These are phyloP conservation scores for Ogataea neopini DNA, from an alignment of 805 yeast genomes.

Conservation along the genomic window DNA sequence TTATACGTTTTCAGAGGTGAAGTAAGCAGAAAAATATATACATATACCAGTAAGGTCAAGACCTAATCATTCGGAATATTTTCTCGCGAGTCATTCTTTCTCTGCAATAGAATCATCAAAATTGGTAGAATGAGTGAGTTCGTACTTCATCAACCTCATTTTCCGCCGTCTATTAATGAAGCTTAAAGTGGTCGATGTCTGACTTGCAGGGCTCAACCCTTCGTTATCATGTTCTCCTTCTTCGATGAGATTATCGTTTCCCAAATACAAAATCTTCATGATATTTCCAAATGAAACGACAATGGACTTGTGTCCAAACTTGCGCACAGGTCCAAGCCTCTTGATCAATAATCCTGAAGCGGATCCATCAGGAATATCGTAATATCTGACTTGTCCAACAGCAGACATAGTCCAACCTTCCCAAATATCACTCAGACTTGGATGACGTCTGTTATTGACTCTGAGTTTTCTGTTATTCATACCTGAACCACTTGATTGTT, in stretches of 20 bases:
- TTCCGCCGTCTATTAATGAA: slow-evolving; percentile 40
- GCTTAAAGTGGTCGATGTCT: slow-evolving; percentile 31
- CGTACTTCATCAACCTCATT: slow-evolving; percentile 36
- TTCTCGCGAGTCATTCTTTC: neutral
- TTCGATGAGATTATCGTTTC: slow-evolving; percentile 70
- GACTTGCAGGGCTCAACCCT: slow-evolving; percentile 35
- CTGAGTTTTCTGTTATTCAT: slow-evolving; percentile 7
- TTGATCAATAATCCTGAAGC: slow-evolving; percentile 51
- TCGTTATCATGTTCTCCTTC: slow-evolving; percentile 51
- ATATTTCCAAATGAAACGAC: slow-evolving; percentile 74
- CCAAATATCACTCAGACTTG: slow-evolving; percentile 54
- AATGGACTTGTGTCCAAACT: slow-evolving; percentile 77
- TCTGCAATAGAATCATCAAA: slow-evolving; percentile 27
- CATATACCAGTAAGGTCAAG: neutral
- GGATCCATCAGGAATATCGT: slow-evolving; percentile 54
- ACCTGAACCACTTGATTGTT: slow-evolving; percentile 11
- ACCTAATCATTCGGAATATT: neutral
- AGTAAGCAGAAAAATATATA: too few species aligned
- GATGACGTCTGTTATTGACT: slow-evolving; percentile 21
- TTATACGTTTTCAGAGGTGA: neutral
- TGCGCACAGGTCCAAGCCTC: slow-evolving; percentile 59
- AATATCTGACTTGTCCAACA: slow-evolving; percentile 61
- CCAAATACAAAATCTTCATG: slow-evolving; percentile 71
- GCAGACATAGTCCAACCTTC: slow-evolving; percentile 80
- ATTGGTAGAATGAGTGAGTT: slow-evolving; percentile 39